Conservation (phyloP, 768 basidiomycete genomes). For the Pleurotus sapidus region DNA sequence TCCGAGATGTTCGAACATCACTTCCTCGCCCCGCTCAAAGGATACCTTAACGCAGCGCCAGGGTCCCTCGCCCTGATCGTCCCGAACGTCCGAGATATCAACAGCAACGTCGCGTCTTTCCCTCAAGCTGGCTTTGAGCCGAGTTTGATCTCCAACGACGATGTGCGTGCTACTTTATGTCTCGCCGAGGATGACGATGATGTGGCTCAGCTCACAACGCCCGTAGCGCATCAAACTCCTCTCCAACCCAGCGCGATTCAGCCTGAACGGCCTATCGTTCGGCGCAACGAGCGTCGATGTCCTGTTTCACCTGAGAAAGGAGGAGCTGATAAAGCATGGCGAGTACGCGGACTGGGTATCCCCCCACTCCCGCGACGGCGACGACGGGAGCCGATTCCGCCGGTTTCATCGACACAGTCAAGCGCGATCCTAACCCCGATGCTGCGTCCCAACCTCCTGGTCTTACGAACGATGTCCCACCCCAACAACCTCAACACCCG, state of each 20-base stretch:
- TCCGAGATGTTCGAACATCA: constrained; percentile 64
- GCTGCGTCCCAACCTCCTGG: neutral
- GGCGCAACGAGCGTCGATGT: constrained; percentile 83
- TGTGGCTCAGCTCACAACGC: neutral
- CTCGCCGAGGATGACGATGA: neutral
- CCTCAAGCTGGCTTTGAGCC: constrained; percentile 61
- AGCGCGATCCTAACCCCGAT: neutral
- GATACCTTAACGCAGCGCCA: constrained; percentile 59
- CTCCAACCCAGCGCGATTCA: constrained; percentile 85
- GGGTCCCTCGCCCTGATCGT: constrained; percentile 74
- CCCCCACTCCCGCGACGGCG: neutral
- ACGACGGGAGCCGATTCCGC: neutral
- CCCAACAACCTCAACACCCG: too few species aligned
- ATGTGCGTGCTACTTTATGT: constrained; percentile 36
- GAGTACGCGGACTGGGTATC: constrained; percentile 17
- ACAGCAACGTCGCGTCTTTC: constrained; percentile 77
- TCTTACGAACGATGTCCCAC: too few species aligned
- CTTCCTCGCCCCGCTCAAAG: constrained; percentile 54
- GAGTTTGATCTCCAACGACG: constrained; percentile 29
- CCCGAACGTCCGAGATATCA: constrained; percentile 79
- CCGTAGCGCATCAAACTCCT: constrained; percentile 71
- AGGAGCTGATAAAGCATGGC: constrained; percentile 72
- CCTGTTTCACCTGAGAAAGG: constrained; percentile 84
- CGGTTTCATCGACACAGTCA: neutral
- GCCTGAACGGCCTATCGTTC: constrained; percentile 81